These are phyloP conservation scores for Tetrahymena borealis DNA, from an alignment of 73 alveolate species.

Conservation along the genomic window DNA sequence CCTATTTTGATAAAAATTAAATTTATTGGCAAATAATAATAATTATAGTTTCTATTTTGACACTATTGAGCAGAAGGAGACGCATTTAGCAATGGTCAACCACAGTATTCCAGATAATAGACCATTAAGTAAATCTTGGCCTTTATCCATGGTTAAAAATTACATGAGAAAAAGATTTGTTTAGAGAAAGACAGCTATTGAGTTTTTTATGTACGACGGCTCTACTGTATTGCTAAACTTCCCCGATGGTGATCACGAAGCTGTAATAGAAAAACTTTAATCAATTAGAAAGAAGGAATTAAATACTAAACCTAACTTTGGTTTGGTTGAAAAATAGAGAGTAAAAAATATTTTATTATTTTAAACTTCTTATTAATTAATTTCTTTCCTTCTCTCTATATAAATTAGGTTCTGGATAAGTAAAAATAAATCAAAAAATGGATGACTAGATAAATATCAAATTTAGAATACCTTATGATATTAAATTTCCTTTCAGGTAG, in stretches of 20 bases:
- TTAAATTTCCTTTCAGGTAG: conserved; percentile 83
- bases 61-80: background rate
- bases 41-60: background rate
- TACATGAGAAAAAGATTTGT: conserved; percentile 5
- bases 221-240: background rate
- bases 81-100: background rate
- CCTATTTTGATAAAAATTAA: background rate
- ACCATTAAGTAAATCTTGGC: background rate
- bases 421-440: conserved; percentile 68
- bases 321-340: background rate
- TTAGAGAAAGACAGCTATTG: conserved; percentile 22
- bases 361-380: background rate
- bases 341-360: background rate
- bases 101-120: background rate
- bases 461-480: conserved; percentile 75
- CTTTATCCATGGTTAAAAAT: background rate
- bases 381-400: no score
- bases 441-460: conserved; percentile 81
- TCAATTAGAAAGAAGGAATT: background rate
- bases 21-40: background rate
- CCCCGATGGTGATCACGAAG: background rate
- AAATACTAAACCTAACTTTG: background rate
- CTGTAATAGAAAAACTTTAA: background rate
- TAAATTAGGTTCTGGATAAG: conserved; percentile 50
- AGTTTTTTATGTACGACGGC: conserved; percentile 19